Evolutionary conservation across 1,284 basidiomycete species (phyloP).

Genomic region (Spongispora temasekensis): DNA sequence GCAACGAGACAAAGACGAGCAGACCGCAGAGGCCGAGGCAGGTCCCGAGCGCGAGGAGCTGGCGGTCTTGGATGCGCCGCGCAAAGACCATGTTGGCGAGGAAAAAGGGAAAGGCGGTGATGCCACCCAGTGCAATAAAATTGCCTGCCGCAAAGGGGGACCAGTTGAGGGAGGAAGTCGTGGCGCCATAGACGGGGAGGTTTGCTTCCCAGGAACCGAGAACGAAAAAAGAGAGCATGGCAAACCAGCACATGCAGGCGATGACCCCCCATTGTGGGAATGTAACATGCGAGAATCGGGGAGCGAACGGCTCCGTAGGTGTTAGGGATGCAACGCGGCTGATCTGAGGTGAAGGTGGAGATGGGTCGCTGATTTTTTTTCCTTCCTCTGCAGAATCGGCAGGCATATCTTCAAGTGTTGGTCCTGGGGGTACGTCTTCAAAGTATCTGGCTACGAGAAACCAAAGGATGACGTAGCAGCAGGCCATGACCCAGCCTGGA

Average conservation of each 20-base stretch:
- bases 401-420: slow-evolving; percentile 9
- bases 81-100: not conserved
- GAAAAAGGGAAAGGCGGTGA: not conserved
- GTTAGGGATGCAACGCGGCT: slow-evolving; percentile 3
- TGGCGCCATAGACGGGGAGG: slow-evolving; percentile 65
- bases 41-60: not conserved
- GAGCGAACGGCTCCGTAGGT: slow-evolving; percentile 14
- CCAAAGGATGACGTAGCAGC: slow-evolving; percentile 56
- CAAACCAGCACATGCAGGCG: slow-evolving; percentile 69
- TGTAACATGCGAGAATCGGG: slow-evolving; percentile 16
- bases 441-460: slow-evolving; percentile 44
- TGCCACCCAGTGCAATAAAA: not conserved
- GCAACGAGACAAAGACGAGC: not conserved
- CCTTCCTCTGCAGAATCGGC: not conserved
- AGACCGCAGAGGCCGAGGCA: not conserved
- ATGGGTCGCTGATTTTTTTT: not conserved
- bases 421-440: slow-evolving; percentile 48
- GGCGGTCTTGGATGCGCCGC: not conserved
- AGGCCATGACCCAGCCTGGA: slow-evolving; percentile 68
- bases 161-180: not conserved
- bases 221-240: slow-evolving; percentile 75
- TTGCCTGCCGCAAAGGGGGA: not conserved
- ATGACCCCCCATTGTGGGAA: not conserved
- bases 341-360: not conserved
- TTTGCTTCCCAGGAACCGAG: slow-evolving; percentile 77